Percentiles rank a stretch among this genome's conserved stretches.
phyloP scores from a whole-genome alignment of 1,139 yeast species.

The Kurtzmaniella quercitrusa region DNA sequence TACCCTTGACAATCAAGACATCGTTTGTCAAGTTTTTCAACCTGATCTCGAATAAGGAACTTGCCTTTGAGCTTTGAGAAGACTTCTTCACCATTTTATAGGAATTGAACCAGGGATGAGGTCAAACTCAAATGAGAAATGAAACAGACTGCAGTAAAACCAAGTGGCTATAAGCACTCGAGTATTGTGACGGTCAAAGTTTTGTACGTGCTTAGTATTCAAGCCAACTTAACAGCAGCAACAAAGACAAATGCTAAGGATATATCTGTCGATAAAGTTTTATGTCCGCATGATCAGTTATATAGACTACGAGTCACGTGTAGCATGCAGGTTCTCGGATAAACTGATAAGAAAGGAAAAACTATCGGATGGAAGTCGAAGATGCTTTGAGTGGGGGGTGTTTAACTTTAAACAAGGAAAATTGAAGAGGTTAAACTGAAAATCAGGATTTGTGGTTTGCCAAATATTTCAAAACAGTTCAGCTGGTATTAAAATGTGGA shows the following conservation, averaged over 20 bases:
- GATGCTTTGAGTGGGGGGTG: background rate
- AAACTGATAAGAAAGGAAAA: conserved; percentile 2
- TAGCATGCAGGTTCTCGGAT: conserved; percentile 1
- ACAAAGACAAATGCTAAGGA: background rate
- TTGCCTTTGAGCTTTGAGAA: conserved; percentile 15
- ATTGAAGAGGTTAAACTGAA: background rate
- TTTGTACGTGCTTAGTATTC: background rate
- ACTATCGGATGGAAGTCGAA: background rate
- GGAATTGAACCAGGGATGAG: background rate
- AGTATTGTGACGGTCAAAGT: background rate
- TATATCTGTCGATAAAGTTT: background rate
- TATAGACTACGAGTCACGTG: background rate
- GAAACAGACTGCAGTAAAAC: background rate
- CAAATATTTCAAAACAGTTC: too few species aligned
- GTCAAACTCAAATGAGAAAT: too few species aligned
- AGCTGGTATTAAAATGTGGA: too few species aligned
- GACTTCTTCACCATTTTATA: conserved; percentile 19
- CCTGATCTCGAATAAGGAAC: conserved; percentile 60
- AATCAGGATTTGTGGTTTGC: too few species aligned
- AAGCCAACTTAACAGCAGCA: background rate
- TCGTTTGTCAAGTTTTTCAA: conserved; percentile 69
- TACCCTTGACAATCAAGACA: conserved; percentile 77
- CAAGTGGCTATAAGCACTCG: background rate
- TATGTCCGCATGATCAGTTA: background rate
- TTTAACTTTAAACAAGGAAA: background rate